Conservation (phyloP, 371 early-diverging fungal species). For the Apophysomyces ossiformis region DNA sequence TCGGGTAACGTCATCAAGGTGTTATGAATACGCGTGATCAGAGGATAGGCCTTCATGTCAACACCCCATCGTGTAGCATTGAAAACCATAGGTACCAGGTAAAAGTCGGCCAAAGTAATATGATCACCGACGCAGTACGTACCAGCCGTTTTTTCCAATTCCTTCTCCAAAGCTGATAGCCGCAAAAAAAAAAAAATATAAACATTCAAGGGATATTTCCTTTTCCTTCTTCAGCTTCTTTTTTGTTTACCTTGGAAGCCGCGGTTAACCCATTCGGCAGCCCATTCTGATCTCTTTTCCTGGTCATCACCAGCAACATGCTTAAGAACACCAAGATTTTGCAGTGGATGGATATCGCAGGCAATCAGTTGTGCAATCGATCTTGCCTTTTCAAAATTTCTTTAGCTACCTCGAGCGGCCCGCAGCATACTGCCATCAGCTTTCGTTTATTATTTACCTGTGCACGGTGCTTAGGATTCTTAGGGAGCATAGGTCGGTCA, state of each 20-base stretch:
- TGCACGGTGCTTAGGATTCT: slow-evolving; percentile 66
- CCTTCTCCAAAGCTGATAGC: slow-evolving; percentile 63
- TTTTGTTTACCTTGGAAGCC: slow-evolving; percentile 68
- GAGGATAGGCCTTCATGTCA: slow-evolving; percentile 76
- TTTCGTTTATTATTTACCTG: slow-evolving; percentile 32
- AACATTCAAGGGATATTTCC: not conserved
- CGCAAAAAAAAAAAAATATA: not conserved
- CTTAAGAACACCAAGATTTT: slow-evolving; percentile 78
- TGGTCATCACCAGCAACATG: slow-evolving; percentile 58
- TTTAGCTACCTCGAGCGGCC: too few species aligned
- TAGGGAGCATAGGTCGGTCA: slow-evolving; percentile 74
- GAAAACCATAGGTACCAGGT: slow-evolving; percentile 80
- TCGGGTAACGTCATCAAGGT: slow-evolving; percentile 61
- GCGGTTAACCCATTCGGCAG: slow-evolving; percentile 53
- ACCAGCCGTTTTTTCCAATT: slow-evolving; percentile 66
- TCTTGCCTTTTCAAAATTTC: slow-evolving; percentile 46
- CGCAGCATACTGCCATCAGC: too few species aligned
- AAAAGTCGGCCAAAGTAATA: slow-evolving; percentile 86
- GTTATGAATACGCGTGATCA: slow-evolving; percentile 61
- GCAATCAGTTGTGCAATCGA: slow-evolving; percentile 68
- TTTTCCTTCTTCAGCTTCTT: not conserved
- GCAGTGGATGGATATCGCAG: slow-evolving; percentile 89
- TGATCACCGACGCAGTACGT: slow-evolving; percentile 82
- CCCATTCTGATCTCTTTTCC: slow-evolving; percentile 68
- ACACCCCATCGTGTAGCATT: slow-evolving; percentile 79